A percentile compares a stretch with the other conserved stretches of the same genome.
These are phyloP conservation scores for Venustampulla echinocandica DNA, from an alignment of 495 filamentous ascomycete genomes.

Conservation along the genomic window DNA sequence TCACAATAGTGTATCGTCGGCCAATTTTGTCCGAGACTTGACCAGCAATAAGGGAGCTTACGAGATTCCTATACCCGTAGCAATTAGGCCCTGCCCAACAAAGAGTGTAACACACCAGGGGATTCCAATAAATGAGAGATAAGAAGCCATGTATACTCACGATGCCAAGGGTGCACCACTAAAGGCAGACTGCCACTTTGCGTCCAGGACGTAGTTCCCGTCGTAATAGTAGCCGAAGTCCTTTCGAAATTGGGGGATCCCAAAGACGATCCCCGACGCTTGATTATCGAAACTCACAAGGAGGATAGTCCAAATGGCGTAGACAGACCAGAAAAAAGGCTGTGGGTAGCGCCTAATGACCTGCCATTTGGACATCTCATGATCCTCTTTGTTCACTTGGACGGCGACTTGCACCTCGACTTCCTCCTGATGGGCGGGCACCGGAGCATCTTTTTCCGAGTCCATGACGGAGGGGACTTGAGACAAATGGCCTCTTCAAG, in stretches of 20 bases:
- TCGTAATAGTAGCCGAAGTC: conserved; percentile 26
- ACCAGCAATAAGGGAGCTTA: conserved; percentile 14
- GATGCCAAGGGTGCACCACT: conserved; percentile 21
- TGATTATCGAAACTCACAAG: conserved; percentile 29
- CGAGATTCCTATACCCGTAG: conserved; percentile 1
- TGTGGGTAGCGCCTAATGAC: conserved; percentile 11
- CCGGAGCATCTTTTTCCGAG: too few relatives aligned
- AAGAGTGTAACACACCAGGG: too few relatives aligned
- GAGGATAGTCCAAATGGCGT: conserved; percentile 23
- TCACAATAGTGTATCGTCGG: conserved; percentile 1
- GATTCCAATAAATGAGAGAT: too few relatives aligned
- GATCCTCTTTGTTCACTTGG: conserved; percentile 17
- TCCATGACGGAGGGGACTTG: too few relatives aligned
- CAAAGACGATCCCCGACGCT: conserved; percentile 22
- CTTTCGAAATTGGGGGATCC: conserved; percentile 28
- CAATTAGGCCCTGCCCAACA: too few relatives aligned
- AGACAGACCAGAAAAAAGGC: conserved; percentile 14
- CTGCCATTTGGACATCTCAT: conserved; percentile 9
- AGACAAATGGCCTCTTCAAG: too few relatives aligned
- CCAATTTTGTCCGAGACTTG: conserved; percentile 15
- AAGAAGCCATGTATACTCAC: conserved; percentile 3
- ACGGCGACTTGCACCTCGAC: conserved; percentile 8
- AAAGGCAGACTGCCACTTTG: conserved; percentile 28
- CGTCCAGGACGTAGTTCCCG: conserved; percentile 22
- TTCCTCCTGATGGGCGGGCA: conserved; percentile 1